Conservation (phyloP, 768 basidiomycete genomes). For the Hygrophorus russula region DNA sequence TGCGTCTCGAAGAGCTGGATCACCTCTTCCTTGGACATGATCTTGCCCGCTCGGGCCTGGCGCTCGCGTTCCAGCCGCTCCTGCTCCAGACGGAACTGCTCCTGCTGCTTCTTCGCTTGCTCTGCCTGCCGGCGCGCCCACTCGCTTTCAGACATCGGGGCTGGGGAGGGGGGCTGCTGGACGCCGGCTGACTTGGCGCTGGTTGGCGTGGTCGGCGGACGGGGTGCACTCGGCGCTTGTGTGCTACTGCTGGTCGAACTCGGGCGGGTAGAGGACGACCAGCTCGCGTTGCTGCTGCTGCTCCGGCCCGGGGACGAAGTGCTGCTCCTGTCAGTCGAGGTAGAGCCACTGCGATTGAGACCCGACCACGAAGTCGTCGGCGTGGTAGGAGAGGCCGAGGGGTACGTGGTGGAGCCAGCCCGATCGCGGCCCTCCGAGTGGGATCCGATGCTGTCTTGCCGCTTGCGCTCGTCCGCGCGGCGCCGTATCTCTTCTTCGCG, state of each 20-base stretch:
- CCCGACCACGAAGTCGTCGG: conserved; percentile 16
- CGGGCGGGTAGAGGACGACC: conserved; percentile 6
- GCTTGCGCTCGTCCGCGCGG: conserved; percentile 33
- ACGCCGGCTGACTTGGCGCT: conserved; percentile 4
- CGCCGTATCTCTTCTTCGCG: conserved; percentile 33
- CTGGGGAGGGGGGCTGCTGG: conserved; percentile 16
- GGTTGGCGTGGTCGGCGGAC: conserved; percentile 1
- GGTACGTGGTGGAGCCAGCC: conserved; percentile 12
- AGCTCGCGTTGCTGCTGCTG: conserved; percentile 10
- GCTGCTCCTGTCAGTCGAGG: conserved; percentile 19
- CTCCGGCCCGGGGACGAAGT: conserved; percentile 20
- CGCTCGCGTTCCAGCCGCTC: conserved; percentile 48
- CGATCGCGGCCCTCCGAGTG: not conserved
- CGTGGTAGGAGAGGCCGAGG: conserved; percentile 17
- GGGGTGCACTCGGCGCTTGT: conserved; percentile 1
- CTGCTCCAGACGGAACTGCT: conserved; percentile 59
- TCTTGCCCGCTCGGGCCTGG: conserved; percentile 37
- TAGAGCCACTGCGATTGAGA: conserved; percentile 13
- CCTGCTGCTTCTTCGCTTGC: conserved; percentile 52
- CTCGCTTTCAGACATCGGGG: conserved; percentile 32
- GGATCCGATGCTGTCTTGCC: conserved; percentile 27
- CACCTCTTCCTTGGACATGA: conserved; percentile 46
- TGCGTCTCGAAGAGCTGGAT: conserved; percentile 46
- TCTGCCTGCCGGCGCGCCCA: conserved; percentile 57
- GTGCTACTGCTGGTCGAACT: not conserved